Conservation (phyloP, 2,329 filamentous ascomycete genomes). For the Gnomoniopsis smithogilvyi region DNA sequence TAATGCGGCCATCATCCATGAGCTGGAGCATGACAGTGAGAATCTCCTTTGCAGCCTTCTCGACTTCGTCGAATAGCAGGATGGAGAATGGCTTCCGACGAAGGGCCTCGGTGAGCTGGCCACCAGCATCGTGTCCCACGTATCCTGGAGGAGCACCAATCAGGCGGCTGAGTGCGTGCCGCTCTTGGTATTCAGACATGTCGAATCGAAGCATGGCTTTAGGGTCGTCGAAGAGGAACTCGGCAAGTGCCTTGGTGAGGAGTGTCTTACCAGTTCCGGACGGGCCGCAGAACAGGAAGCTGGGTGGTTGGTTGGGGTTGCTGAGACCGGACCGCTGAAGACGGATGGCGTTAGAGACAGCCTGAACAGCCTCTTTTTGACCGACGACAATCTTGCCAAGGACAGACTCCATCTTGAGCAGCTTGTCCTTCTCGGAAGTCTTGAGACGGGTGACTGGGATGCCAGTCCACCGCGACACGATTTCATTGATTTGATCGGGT, state of each 20-base stretch:
- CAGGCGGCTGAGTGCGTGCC: slow-evolving; percentile 92
- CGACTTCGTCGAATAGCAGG: slow-evolving; percentile 94
- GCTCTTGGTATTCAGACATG: slow-evolving; percentile 99
- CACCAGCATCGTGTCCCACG: slow-evolving; percentile 92
- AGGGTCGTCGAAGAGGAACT: slow-evolving; percentile 96
- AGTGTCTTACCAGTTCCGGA: slow-evolving; percentile 98
- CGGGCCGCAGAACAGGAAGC: slow-evolving; percentile 97
- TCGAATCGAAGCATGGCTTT: slow-evolving; percentile 99
- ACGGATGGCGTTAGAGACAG: slow-evolving; percentile 93
- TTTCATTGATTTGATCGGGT: slow-evolving; percentile 98
- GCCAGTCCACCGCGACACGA: slow-evolving; percentile 95
- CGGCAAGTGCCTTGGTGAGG: slow-evolving; percentile 92
- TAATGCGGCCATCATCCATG: slow-evolving; percentile 98
- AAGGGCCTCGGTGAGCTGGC: slow-evolving; percentile 91
- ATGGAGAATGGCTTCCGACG: slow-evolving; percentile 97
- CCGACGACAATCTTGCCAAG: slow-evolving; percentile 84
- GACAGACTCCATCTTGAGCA: slow-evolving; percentile 93
- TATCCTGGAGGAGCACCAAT: slow-evolving; percentile 97
- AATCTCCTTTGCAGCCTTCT: slow-evolving; percentile 97
- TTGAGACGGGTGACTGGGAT: slow-evolving; percentile 93
- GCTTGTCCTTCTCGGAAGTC: slow-evolving; percentile 96
- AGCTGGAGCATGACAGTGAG: slow-evolving; percentile 97
- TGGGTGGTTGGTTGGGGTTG: slow-evolving; percentile 96
- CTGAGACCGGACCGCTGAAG: slow-evolving; percentile 89
- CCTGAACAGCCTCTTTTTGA: slow-evolving; percentile 87